A percentile compares a stretch with the other conserved stretches of the same genome.
phyloP scores from a whole-genome alignment of 495 filamentous ascomycete species.

The Podospora anserina region DNA sequence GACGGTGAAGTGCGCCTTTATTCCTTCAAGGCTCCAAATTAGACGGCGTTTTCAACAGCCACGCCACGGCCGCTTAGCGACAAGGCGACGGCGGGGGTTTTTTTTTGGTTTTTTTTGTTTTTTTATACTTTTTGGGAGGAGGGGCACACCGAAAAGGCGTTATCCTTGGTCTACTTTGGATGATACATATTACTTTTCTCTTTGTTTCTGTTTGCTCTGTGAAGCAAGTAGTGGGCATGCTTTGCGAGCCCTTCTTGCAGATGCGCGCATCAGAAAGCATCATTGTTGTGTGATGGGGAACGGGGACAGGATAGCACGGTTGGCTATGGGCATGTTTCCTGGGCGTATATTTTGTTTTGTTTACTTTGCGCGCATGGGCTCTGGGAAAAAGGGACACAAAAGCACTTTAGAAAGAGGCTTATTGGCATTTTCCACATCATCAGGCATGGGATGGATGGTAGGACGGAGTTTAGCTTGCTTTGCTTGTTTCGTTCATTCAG shows the following conservation, averaged over 20 bases:
- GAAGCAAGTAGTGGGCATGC: neutral
- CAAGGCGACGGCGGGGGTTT: neutral
- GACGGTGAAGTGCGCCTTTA: constrained; percentile 88
- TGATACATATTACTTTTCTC: neutral
- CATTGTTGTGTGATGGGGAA: neutral
- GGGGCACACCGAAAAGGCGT: constrained; percentile 3
- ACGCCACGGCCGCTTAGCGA: constrained; percentile 7
- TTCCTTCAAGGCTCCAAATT: constrained; percentile 59
- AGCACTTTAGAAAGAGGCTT: constrained; percentile 12
- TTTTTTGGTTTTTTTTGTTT: neutral
- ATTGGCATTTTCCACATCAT: neutral
- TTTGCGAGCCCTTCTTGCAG: neutral
- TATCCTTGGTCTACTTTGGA: constrained; percentile 7
- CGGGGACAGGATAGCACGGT: neutral
- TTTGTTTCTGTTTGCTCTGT: neutral
- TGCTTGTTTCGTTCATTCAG: neutral
- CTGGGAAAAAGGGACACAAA: constrained; percentile 12
- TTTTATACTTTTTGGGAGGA: neutral
- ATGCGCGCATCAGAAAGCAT: neutral
- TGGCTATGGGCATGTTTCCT: constrained; percentile 11
- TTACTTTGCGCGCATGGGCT: constrained; percentile 2
- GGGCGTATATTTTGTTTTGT: neutral
- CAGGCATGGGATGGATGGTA: constrained; percentile 3
- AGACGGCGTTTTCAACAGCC: constrained; percentile 12
- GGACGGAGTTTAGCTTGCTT: neutral